Base-by-base conservation (phyloP, 2,329 filamentous ascomycete genomes). In the Alternaria gaisen region DNA sequence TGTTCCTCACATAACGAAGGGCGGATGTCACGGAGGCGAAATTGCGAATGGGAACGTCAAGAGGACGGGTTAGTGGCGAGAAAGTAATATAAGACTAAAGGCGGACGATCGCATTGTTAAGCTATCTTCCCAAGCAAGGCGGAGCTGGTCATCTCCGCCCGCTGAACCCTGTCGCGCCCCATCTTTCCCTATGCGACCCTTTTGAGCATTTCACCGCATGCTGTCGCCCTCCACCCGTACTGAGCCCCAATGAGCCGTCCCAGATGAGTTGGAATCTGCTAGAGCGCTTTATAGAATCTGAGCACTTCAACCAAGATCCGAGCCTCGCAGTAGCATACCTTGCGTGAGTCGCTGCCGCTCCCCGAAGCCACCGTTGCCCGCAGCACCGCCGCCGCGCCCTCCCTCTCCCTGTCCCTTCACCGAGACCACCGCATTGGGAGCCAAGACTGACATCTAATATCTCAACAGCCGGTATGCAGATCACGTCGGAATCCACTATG, bases 261-360 rank as follows among this genome's bases (percentile, higher is more conserved):
- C 75, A 73, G 74, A 84, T 84, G 83, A 84, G 82, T 82, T 94
- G 91, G 91, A 91, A 94, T 84, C 85, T 95, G 83, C 87, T 95
- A 79, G 91, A 92, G 85, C 89, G 92, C 81, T 94, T 94, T 87
- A 89, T 95, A 84, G 91, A 94, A 86, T 93, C 91, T 84, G 92
- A 95, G 85, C 91, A 95, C 84, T 95, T 95, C 86, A 94, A 94
- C 84, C 90, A 91, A 82, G 90, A 94, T 82, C 91, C 92, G 66
- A 94, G 93, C 80, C 89, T 95, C 80, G 91, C 91, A 64, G 92
- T 95, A 78, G 92, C 91, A 68, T 95, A 95, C 82, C 88, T 95
- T 76, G 92, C 91, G 91, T 94, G 84, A 87, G 90, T 84, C 66
- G 63, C 55, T 69, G 56, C 51, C 53, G 40, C 50, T 42, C 53